Base-by-base conservation (phyloP, 306 rosid genomes). In the Dryas drummondii region DNA sequence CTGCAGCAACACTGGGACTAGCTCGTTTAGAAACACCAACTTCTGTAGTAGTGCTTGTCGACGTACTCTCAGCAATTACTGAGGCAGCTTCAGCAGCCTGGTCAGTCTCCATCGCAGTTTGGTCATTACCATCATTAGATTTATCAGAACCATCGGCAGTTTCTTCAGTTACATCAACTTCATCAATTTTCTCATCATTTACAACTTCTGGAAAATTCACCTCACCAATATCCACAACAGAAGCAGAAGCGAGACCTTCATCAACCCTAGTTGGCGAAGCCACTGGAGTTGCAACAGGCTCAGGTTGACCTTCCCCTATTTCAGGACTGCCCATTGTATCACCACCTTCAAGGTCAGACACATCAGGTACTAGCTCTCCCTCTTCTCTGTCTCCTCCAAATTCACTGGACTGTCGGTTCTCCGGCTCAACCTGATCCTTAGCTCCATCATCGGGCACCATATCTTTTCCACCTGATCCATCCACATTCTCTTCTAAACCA, bases 321-420 rank as follows among this genome's bases (percentile, higher is more conserved):
- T 90, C 96, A 42, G 86, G 79, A 75, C 77, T 80, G 59, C 82
- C 94, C 12, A 47, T 61, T 17, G 73, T 16, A 68, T 84, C 91
- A 77, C 78, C 86, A 52, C 88, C 92, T 56, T 90, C 99, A 40
- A 72, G 79, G 68, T 88, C 97, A 42, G 77, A 78, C 56, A 80
- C 76, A 45, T 91, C 98, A 61, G 92, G 91, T 41, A 75, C 69
- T 63, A 93, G 32, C 68, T 94, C 99, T 57, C 99, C 99, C 85
- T 94, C 99, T 79, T 94, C 99, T 86, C 86, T 81, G 57, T 94
- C 97, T 60, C 78, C 56, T 74, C 79, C 83, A 27, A 37, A 53
- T 53, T 86, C 93, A 64, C 81, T 49, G 53, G 88, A 69, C 67
- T 78, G 86, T 81, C 71, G 90, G 76, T 84, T 84, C 59, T 92